These are phyloP conservation scores for Lasiodiplodia sp. DNA, from an alignment of 2,329 filamentous ascomycete genomes.

Conservation along the genomic window DNA sequence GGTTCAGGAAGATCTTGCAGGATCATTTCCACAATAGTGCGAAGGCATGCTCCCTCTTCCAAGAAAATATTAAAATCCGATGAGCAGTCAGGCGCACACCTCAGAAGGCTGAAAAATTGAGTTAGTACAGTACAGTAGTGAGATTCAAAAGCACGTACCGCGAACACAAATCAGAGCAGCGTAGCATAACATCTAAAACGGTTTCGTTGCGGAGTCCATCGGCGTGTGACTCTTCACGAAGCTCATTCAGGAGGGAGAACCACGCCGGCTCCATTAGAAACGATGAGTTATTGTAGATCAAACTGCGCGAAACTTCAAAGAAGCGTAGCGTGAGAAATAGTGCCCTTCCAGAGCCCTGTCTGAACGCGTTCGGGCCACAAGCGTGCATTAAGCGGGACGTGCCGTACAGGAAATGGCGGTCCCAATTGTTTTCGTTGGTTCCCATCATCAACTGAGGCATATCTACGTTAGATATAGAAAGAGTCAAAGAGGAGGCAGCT, in stretches of 20 bases:
- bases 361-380: background rate
- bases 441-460: conserved; percentile 8
- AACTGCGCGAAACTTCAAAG: background rate
- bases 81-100: background rate
- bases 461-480: background rate
- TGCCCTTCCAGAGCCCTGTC: background rate
- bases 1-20: background rate
- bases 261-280: background rate
- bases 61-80: background rate
- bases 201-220: background rate
- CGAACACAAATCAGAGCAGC: background rate
- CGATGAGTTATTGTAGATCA: background rate
- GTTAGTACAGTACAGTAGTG: background rate
- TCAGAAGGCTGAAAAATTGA: background rate
- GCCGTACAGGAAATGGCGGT: conserved; percentile 22
- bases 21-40: background rate
- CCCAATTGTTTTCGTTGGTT: conserved; percentile 3
- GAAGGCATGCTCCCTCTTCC: background rate
- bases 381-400: background rate
- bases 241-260: background rate
- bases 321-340: background rate
- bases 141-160: background rate
- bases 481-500: background rate
- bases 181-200: background rate
- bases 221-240: background rate